These are phyloP conservation scores for Penicillium dipodomyicola DNA, from an alignment of 495 filamentous ascomycete genomes.

Conservation along the genomic window DNA sequence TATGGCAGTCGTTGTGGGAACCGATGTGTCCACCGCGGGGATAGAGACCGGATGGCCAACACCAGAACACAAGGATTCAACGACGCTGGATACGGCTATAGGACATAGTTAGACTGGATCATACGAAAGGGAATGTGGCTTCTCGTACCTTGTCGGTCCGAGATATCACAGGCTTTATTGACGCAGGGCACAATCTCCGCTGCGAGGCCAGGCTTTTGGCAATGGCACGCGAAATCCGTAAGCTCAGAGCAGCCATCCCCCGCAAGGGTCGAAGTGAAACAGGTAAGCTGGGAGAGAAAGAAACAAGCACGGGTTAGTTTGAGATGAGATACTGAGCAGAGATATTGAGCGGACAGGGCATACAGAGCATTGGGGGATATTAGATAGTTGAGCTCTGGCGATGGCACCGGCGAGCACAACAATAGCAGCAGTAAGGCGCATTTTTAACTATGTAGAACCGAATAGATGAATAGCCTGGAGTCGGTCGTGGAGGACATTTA, in stretches of 20 bases:
- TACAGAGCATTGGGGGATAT: slow-evolving; percentile 11
- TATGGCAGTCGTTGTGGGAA: slow-evolving; percentile 33
- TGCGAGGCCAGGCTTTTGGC: slow-evolving; percentile 9
- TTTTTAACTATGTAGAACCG: slow-evolving; percentile 1
- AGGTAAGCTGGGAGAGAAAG: slow-evolving; percentile 8
- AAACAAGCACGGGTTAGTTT: slow-evolving; percentile 4
- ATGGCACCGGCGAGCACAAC: slow-evolving; percentile 5
- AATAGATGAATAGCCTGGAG: slow-evolving; percentile 9
- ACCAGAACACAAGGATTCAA: slow-evolving; percentile 8
- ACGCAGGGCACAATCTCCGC: slow-evolving; percentile 8
- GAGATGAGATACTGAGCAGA: not conserved
- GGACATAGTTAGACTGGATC: slow-evolving; percentile 3
- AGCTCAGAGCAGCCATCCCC: slow-evolving; percentile 9
- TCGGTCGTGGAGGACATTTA: not conserved
- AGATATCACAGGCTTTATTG: slow-evolving; percentile 10
- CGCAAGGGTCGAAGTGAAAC: slow-evolving; percentile 1
- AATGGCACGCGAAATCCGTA: slow-evolving; percentile 10
- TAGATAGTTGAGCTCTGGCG: slow-evolving; percentile 6
- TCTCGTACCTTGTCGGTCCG: slow-evolving; percentile 8
- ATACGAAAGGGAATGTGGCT: slow-evolving; percentile 1
- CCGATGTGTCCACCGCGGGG: slow-evolving; percentile 1
- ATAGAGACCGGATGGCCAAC: slow-evolving; percentile 5
- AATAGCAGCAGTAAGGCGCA: slow-evolving; percentile 6
- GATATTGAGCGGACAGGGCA: slow-evolving; percentile 3
- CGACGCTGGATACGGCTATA: slow-evolving; percentile 9